These are phyloP conservation scores for Alternaria angustiovoidea DNA, from an alignment of 2,329 filamentous ascomycete species.

Conservation along the genomic window DNA sequence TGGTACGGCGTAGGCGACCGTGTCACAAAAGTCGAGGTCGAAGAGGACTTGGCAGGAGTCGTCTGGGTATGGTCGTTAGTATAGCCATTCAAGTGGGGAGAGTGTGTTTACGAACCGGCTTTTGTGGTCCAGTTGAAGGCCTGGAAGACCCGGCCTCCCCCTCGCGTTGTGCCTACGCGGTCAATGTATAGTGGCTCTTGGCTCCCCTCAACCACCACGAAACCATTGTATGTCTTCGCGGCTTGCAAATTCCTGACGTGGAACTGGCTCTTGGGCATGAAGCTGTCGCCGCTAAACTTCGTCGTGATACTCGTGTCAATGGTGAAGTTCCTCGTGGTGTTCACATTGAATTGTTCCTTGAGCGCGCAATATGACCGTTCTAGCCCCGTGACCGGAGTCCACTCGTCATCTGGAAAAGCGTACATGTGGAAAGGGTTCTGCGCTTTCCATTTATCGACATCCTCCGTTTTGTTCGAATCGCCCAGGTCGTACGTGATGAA, in stretches of 20 bases:
- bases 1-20: slow-evolving; percentile 91
- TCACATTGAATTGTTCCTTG: slow-evolving; percentile 69
- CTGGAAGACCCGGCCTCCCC: slow-evolving; percentile 79
- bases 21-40: slow-evolving; percentile 86
- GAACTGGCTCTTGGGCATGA: slow-evolving; percentile 81
- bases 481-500: slow-evolving; percentile 81
- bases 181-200: slow-evolving; percentile 58
- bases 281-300: slow-evolving; percentile 66
- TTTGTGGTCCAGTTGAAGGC: slow-evolving; percentile 80
- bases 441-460: slow-evolving; percentile 66
- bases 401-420: slow-evolving; percentile 69
- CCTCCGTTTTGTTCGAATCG: slow-evolving; percentile 54
- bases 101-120: slow-evolving; percentile 62
- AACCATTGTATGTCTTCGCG: slow-evolving; percentile 75
- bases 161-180: slow-evolving; percentile 60
- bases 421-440: slow-evolving; percentile 74
- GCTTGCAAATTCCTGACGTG: slow-evolving; percentile 78
- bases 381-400: slow-evolving; percentile 69
- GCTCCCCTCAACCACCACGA: slow-evolving; percentile 71
- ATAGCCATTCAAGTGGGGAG: too few species aligned
- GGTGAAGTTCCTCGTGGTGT: slow-evolving; percentile 64
- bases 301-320: slow-evolving; percentile 73
- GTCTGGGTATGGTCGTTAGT: slow-evolving; percentile 55
- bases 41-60: slow-evolving; percentile 86
- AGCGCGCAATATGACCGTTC: slow-evolving; percentile 85